These are phyloP conservation scores for Babesia ovis DNA, from an alignment of 169 alveolate species.

Conservation along the genomic window DNA sequence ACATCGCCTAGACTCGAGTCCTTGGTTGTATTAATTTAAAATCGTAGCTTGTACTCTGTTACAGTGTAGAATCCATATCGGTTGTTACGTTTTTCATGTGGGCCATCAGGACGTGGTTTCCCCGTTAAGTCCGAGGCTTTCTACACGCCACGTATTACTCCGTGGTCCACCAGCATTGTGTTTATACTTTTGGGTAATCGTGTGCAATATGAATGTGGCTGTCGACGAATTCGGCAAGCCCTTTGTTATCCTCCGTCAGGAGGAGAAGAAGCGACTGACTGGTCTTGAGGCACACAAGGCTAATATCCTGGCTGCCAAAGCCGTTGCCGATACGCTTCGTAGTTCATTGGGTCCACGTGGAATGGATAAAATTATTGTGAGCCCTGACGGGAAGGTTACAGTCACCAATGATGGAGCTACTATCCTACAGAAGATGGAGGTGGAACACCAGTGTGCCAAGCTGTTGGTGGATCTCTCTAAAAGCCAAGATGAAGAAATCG, in stretches of 20 bases:
- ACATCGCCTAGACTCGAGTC: neutral
- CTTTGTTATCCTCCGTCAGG: slow-evolving; percentile 94
- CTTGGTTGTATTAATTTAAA: neutral
- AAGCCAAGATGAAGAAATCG: slow-evolving; percentile 99
- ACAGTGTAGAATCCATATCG: neutral
- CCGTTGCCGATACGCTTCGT: slow-evolving; percentile 93
- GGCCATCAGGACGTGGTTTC: neutral
- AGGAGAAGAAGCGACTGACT: slow-evolving; percentile 93
- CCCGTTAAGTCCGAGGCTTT: no score
- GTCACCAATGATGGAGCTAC: slow-evolving; percentile 98
- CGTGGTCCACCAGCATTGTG: neutral
- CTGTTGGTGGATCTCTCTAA: slow-evolving; percentile 96
- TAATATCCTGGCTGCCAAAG: slow-evolving; percentile 96
- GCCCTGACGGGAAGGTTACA: slow-evolving; percentile 97
- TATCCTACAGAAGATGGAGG: slow-evolving; percentile 94
- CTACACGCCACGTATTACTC: no score
- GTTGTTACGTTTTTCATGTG: slow-evolving; percentile 4
- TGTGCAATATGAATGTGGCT: slow-evolving; percentile 85
- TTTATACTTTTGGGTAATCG: neutral
- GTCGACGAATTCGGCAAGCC: slow-evolving; percentile 99
- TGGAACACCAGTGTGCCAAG: slow-evolving; percentile 96
- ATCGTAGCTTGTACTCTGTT: neutral
- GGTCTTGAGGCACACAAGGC: slow-evolving; percentile 98
- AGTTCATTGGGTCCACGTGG: slow-evolving; percentile 99
- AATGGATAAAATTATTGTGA: slow-evolving; percentile 98